Conservation (phyloP, 2,329 filamentous ascomycete species). For the Sporothrix inflata region DNA sequence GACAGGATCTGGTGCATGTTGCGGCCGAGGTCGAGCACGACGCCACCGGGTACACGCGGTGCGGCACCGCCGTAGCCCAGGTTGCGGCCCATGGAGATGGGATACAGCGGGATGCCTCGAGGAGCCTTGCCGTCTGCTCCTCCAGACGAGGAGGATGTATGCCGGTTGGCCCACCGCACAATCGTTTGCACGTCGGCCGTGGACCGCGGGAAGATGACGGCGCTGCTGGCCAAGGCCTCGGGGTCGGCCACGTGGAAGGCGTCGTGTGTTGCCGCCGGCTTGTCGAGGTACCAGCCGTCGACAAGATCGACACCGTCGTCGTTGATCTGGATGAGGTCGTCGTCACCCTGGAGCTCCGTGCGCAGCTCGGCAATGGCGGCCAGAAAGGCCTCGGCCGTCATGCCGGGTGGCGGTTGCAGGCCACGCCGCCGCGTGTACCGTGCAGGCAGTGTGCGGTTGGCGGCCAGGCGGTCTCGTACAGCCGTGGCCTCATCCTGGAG, state of each 20-base stretch:
- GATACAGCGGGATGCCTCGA: constrained; percentile 50
- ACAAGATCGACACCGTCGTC: constrained; percentile 39
- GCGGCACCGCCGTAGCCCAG: constrained; percentile 55
- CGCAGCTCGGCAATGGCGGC: constrained; percentile 41
- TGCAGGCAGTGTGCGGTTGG: constrained; percentile 37
- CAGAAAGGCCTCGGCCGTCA: constrained; percentile 36
- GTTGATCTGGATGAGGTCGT: constrained; percentile 41
- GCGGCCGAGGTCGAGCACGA: constrained; percentile 55
- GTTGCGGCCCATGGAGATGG: constrained; percentile 54
- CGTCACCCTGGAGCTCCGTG: constrained; percentile 35
- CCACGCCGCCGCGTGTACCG: constrained; percentile 33
- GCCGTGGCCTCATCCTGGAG: constrained; percentile 36
- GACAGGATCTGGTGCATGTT: constrained; percentile 58
- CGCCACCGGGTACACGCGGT: constrained; percentile 54
- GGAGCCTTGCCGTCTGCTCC: not conserved
- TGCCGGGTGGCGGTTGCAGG: constrained; percentile 39
- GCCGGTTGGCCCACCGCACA: constrained; percentile 44
- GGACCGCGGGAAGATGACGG: constrained; percentile 48
- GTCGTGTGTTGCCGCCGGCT: constrained; percentile 45
- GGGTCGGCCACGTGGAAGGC: constrained; percentile 48
- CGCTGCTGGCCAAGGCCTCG: constrained; percentile 49
- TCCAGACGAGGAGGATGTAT: not conserved
- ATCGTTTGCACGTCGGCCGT: constrained; percentile 53
- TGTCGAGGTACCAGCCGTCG: constrained; percentile 43
- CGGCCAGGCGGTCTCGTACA: constrained; percentile 33